Percentiles rank a stretch among this genome's conserved stretches.
Evolutionary conservation across 306 rosid species (phyloP).

Genomic region (Fragaria ananassa): DNA sequence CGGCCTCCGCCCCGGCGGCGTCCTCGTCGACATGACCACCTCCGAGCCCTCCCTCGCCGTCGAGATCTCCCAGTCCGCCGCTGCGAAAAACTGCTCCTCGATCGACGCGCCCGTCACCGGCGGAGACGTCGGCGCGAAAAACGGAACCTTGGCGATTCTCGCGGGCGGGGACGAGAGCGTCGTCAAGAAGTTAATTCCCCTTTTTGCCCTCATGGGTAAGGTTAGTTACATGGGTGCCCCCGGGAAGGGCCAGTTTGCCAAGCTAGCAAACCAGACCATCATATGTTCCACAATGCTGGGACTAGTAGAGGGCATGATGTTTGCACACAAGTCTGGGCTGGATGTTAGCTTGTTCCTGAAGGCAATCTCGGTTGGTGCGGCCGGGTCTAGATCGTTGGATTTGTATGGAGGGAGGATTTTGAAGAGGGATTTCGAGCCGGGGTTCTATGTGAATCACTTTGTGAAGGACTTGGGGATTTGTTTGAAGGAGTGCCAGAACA

Average conservation of each 20-base stretch:
- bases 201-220: slow-evolving; percentile 59
- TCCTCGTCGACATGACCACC: slow-evolving; percentile 90
- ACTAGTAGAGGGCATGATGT: slow-evolving; percentile 79
- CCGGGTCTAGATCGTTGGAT: slow-evolving; percentile 69
- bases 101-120: slow-evolving; percentile 91
- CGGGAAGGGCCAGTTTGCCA: slow-evolving; percentile 90
- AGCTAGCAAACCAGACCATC: slow-evolving; percentile 76
- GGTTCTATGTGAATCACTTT: slow-evolving; percentile 75
- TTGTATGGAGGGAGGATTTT: slow-evolving; percentile 57
- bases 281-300: slow-evolving; percentile 85
- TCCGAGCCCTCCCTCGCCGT: slow-evolving; percentile 89
- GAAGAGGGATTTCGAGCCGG: slow-evolving; percentile 75
- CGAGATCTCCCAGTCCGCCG: slow-evolving; percentile 57
- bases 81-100: slow-evolving; percentile 46
- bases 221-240: slow-evolving; percentile 80
- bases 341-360: slow-evolving; percentile 58
- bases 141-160: slow-evolving; percentile 67
- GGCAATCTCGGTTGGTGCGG: slow-evolving; percentile 74
- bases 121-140: slow-evolving; percentile 80
- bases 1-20: slow-evolving; percentile 71
- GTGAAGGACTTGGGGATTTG: slow-evolving; percentile 93
- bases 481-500: slow-evolving; percentile 74
- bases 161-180: slow-evolving; percentile 64
- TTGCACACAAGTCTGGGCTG: slow-evolving; percentile 75
- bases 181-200: slow-evolving; percentile 31